Conservation (phyloP, 805 yeast species). For the Lachancea kluyveri region DNA sequence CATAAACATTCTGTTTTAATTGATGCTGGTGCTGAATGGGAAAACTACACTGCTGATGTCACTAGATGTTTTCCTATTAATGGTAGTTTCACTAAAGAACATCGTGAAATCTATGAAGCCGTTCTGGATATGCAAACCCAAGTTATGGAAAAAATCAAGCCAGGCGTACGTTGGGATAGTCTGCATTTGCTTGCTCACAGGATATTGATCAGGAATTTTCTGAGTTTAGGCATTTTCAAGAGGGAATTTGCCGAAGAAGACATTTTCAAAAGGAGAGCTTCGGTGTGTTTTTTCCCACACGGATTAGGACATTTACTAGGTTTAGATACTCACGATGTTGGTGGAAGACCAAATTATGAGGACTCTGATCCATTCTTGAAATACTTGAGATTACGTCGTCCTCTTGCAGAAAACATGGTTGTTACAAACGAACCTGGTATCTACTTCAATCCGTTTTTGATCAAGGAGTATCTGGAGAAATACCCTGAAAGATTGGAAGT, state of each 20-base stretch:
- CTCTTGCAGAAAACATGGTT: constrained; percentile 69
- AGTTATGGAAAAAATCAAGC: constrained; percentile 66
- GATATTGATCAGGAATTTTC: constrained; percentile 64
- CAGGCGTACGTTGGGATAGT: constrained; percentile 83
- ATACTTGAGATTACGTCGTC: constrained; percentile 77
- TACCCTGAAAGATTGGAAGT: constrained; percentile 43
- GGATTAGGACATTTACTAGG: constrained; percentile 94
- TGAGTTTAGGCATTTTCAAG: constrained; percentile 70
- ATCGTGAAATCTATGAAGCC: constrained; percentile 69
- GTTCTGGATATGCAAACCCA: constrained; percentile 78
- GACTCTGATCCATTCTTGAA: constrained; percentile 74
- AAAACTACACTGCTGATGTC: constrained; percentile 85
- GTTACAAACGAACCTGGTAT: constrained; percentile 94
- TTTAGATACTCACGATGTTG: constrained; percentile 95
- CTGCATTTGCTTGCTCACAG: constrained; percentile 76
- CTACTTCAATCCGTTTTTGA: constrained; percentile 79
- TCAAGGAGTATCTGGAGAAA: constrained; percentile 53
- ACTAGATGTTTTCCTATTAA: constrained; percentile 91
- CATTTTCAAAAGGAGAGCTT: constrained; percentile 60
- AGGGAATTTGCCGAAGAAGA: constrained; percentile 52
- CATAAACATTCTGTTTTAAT: constrained; percentile 65
- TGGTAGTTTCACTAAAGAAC: constrained; percentile 88
- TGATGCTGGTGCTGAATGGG: constrained; percentile 98
- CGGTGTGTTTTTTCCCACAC: constrained; percentile 86
- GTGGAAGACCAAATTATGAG: constrained; percentile 77